Base-by-base conservation (phyloP, 257 asterid species). In the Buddleja alternifolia region DNA sequence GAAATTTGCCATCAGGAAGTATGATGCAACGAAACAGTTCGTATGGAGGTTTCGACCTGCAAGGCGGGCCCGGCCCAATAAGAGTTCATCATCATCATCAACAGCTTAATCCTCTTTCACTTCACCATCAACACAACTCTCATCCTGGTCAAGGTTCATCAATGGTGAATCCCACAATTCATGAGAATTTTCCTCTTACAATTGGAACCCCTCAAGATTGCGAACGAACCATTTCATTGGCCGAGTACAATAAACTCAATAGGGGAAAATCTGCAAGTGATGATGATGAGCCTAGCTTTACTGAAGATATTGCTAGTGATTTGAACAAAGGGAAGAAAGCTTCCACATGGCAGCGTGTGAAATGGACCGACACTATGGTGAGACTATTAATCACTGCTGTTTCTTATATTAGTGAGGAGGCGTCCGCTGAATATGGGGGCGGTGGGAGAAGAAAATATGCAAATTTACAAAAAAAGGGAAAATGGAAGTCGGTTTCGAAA, bases 251-350 rank as follows among this genome's bases (percentile, higher is more conserved):
- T 47, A 82, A 84, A 67, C 70, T 54, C 11, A 87, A 88, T 37
- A 72, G 82, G 60, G 78, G 73, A 0, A 85, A 82, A 68, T 82
- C 79, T 6, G 73, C 57, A 4, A 90, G 96, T 21, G 97, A 90
- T 66, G 95, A 90, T 16, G 97, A 90, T 14, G 97, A 89, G 42
- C 86, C 83, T 3, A 81, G 83, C 76, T 80, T 76, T 50, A 60
- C 63, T 0, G 96, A 90, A 41, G 96, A 85, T 67, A 70, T 71
- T 21, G 76, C 75, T 56, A 4, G 57, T 5, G 68, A 66, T 66
- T 34, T 55, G 51, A 25, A 74, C 64, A 45, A 73, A 42, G 76
- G 83, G 64, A 74, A 83, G 65, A 83, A 78, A 56, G 78, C 73
- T 17, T 78, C 83, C 15, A 78, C 74, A 4, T 85, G 92, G 92